phyloP scores from a whole-genome alignment of 2,329 filamentous ascomycete genomes.

The Phyllosticta citriasiana region DNA sequence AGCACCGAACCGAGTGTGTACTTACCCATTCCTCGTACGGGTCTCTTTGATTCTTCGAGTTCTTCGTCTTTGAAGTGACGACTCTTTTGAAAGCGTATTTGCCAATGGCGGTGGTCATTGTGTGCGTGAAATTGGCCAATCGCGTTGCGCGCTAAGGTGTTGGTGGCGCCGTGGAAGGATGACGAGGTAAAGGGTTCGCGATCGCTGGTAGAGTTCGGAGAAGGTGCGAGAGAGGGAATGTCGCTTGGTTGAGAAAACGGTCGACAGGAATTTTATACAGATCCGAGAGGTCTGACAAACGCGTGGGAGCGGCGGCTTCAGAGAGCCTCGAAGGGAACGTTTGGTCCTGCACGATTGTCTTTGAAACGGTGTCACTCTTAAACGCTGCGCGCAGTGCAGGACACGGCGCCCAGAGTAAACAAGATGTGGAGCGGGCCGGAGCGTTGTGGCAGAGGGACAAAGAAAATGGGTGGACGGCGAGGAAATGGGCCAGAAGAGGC shows the following conservation, averaged over 20 bases:
- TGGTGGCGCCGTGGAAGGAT: not conserved
- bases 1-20: constrained; percentile 1
- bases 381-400: not conserved
- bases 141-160: not conserved
- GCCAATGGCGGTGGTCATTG: constrained; percentile 36
- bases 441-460: not conserved
- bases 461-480: not conserved
- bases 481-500: not conserved
- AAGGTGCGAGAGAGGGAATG: not conserved
- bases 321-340: not conserved
- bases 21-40: constrained; percentile 29
- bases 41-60: constrained; percentile 36
- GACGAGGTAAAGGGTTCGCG: not conserved
- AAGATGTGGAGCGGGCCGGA: not conserved
- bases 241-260: not conserved
- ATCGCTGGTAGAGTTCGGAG: not conserved
- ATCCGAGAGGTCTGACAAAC: not conserved
- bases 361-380: not conserved
- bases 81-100: constrained; percentile 43
- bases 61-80: constrained; percentile 36
- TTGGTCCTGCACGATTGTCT: not conserved
- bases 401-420: not conserved
- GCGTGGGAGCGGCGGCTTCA: not conserved
- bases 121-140: constrained; percentile 10
- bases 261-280: not conserved